phyloP scores from a whole-genome alignment of 345 rosid genomes.

The Heritiera littoralis region DNA sequence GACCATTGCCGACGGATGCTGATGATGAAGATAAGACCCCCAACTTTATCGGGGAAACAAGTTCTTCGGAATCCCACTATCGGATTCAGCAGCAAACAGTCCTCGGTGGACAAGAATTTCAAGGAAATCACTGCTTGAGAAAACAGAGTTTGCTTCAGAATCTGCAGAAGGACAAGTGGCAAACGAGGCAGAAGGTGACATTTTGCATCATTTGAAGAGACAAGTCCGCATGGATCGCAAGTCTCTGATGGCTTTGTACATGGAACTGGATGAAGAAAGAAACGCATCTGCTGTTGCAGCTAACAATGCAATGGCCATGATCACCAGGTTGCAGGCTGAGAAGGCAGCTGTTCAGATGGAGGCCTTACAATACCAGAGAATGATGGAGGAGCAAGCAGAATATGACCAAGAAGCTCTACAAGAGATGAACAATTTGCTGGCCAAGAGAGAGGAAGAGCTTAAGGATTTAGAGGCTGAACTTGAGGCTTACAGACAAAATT shows the following conservation, averaged over 20 bases:
- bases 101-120: constrained; percentile 53
- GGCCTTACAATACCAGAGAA: constrained; percentile 92
- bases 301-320: constrained; percentile 93
- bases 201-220: constrained; percentile 65
- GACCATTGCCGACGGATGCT: constrained; percentile 44
- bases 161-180: constrained; percentile 32
- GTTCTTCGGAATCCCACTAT: constrained; percentile 71
- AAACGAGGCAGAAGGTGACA: constrained; percentile 52
- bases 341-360: constrained; percentile 97
- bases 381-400: constrained; percentile 98
- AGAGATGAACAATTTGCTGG: constrained; percentile 47
- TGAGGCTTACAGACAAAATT: constrained; percentile 59
- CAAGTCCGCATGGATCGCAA: constrained; percentile 78
- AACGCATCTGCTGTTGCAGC: constrained; percentile 92
- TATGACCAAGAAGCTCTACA: constrained; percentile 87
- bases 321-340: constrained; percentile 82
- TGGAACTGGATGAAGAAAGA: constrained; percentile 93
- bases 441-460: constrained; percentile 61
- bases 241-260: constrained; percentile 77
- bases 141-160: constrained; percentile 48
- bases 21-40: constrained; percentile 62
- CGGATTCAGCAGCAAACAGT: constrained; percentile 67
- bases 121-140: constrained; percentile 57
- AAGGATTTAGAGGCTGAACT: constrained; percentile 63
- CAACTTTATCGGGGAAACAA: constrained; percentile 46